Conservation (phyloP, 1,284 basidiomycete species). For the Volvariella volvacea region DNA sequence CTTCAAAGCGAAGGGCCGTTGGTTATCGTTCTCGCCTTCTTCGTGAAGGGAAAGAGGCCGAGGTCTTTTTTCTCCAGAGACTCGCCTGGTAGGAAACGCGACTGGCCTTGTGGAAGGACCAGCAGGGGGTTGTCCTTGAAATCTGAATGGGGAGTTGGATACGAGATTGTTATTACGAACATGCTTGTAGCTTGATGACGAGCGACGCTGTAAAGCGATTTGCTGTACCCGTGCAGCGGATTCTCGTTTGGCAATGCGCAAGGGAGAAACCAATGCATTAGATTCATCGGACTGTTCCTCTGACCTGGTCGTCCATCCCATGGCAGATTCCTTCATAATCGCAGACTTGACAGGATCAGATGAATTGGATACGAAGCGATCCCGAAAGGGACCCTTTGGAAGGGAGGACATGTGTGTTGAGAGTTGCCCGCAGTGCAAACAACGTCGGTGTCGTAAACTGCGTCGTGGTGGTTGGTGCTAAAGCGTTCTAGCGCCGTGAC, state of each 20-base stretch:
- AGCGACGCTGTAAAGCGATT: slow-evolving; percentile 57
- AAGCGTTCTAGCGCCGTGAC: background rate
- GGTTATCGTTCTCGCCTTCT: slow-evolving; percentile 63
- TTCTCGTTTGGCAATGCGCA: slow-evolving; percentile 69
- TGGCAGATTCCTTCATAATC: slow-evolving; percentile 52
- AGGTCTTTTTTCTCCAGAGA: slow-evolving; percentile 69
- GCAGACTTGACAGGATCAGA: slow-evolving; percentile 57
- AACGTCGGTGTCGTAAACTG: slow-evolving; percentile 1
- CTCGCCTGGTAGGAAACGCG: slow-evolving; percentile 37
- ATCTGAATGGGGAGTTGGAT: slow-evolving; percentile 86
- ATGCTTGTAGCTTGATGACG: slow-evolving; percentile 79
- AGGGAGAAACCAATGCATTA: slow-evolving; percentile 47
- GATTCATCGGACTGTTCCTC: slow-evolving; percentile 23
- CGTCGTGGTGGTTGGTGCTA: background rate
- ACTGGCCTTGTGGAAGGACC: slow-evolving; percentile 27
- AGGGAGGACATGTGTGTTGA: slow-evolving; percentile 23
- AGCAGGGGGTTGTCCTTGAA: slow-evolving; percentile 43
- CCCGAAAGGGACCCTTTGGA: slow-evolving; percentile 41
- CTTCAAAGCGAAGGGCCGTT: slow-evolving; percentile 62
- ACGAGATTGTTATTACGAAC: slow-evolving; percentile 79
- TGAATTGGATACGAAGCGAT: slow-evolving; percentile 56
- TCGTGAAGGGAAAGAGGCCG: slow-evolving; percentile 61
- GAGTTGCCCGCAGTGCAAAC: slow-evolving; percentile 4
- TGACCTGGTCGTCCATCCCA: slow-evolving; percentile 44
- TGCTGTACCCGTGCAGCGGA: slow-evolving; percentile 30